Percentiles rank a stretch among this genome's conserved stretches.
phyloP scores from a whole-genome alignment of 2,329 filamentous ascomycete genomes.

The Tolypocladium guangdongense region DNA sequence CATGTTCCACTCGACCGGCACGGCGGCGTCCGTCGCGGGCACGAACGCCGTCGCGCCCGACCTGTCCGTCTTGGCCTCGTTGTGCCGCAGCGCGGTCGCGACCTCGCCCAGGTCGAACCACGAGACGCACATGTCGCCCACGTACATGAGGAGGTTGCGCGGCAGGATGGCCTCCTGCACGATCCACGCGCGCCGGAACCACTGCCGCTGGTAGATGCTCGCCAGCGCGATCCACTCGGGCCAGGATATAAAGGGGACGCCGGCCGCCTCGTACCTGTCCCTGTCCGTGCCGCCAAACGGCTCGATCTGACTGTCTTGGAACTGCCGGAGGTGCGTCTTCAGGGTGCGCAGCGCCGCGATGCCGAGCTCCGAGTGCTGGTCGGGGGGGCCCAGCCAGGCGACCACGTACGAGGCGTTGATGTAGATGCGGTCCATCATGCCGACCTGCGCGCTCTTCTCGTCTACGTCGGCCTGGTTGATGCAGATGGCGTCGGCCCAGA shows the following conservation, averaged over 20 bases:
- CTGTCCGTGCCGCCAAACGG: slow-evolving; percentile 10
- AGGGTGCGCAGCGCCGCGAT: slow-evolving; percentile 7
- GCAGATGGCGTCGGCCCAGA: slow-evolving; percentile 20
- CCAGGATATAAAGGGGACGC: slow-evolving; percentile 8
- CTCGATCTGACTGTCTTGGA: slow-evolving; percentile 9
- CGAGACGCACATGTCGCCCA: slow-evolving; percentile 7
- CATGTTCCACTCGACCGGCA: slow-evolving; percentile 15
- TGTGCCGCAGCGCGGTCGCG: slow-evolving; percentile 8
- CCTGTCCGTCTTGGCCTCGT: slow-evolving; percentile 8
- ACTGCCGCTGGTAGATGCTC: slow-evolving; percentile 13
- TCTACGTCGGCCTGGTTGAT: slow-evolving; percentile 15
- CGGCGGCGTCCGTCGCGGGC: slow-evolving; percentile 7
- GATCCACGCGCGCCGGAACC: slow-evolving; percentile 18
- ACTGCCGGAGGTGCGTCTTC: slow-evolving; percentile 3
- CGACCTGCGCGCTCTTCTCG: slow-evolving; percentile 16
- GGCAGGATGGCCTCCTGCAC: slow-evolving; percentile 16
- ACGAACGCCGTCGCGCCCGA: slow-evolving; percentile 7
- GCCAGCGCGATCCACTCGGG: slow-evolving; percentile 10
- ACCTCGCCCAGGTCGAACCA: slow-evolving; percentile 10
- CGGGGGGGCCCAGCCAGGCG: slow-evolving; percentile 14
- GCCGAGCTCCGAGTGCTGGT: slow-evolving; percentile 7
- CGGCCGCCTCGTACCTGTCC: slow-evolving; percentile 8
- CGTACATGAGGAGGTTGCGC: slow-evolving; percentile 12
- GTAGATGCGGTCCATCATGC: slow-evolving; percentile 18
- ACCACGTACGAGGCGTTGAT: slow-evolving; percentile 11